These are phyloP conservation scores for Pseudocercospora fuligena DNA, from an alignment of 2,329 filamentous ascomycete genomes.

Conservation along the genomic window DNA sequence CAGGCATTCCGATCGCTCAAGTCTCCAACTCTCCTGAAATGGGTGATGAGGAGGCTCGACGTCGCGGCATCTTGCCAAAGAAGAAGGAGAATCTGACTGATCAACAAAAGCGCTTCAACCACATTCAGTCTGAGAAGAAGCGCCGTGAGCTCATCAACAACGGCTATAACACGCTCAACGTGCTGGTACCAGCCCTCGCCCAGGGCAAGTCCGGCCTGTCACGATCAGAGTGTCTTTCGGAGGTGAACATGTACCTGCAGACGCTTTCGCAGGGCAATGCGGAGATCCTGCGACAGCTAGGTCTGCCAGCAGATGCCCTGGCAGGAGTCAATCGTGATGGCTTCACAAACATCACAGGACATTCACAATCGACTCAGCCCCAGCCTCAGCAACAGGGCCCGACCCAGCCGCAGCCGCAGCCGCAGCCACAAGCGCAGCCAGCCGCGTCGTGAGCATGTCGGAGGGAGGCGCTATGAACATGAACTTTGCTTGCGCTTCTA, in stretches of 20 bases:
- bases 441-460: constrained; percentile 1
- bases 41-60: constrained; percentile 1
- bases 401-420: not conserved
- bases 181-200: constrained; percentile 76
- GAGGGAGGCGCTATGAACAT: not conserved
- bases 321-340: not conserved
- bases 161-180: constrained; percentile 80
- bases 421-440: not conserved
- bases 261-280: not conserved
- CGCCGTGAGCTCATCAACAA: constrained; percentile 76
- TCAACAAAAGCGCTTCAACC: constrained; percentile 74
- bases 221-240: constrained; percentile 19
- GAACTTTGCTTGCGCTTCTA: not conserved
- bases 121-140: constrained; percentile 71
- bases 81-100: constrained; percentile 45
- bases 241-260: constrained; percentile 22
- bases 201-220: constrained; percentile 76
- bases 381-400: not conserved
- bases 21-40: not conserved
- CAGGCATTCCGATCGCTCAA: not conserved
- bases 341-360: not conserved
- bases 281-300: not conserved
- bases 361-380: not conserved
- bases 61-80: not conserved
- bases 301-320: constrained; percentile 5